Percentiles rank a stretch among this genome's conserved stretches.
Conservation (phyloP, 177 flowering plant species). For the Vitis hybrid region DNA sequence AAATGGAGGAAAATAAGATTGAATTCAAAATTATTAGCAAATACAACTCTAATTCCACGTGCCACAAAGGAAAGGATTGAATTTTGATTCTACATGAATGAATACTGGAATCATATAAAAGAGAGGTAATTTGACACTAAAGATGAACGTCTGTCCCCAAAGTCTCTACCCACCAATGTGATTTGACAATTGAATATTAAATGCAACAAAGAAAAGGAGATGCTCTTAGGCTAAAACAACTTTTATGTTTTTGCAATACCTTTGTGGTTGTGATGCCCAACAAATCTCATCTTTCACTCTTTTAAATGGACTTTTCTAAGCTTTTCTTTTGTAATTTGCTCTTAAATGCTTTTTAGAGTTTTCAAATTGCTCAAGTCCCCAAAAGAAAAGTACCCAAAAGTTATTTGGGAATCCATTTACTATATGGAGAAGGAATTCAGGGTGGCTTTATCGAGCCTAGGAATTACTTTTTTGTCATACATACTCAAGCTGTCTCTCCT, state of each 20-base stretch:
- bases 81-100: no score
- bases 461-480: constrained; percentile 16
- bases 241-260: constrained; percentile 9
- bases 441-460: constrained; percentile 25
- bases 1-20: neutral
- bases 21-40: no score
- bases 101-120: no score
- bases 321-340: neutral
- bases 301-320: constrained; percentile 13
- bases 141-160: no score
- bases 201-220: neutral
- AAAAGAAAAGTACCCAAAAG: constrained; percentile 14
- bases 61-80: no score
- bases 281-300: constrained; percentile 16
- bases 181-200: no score
- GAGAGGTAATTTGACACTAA: no score
- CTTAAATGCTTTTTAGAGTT: constrained; percentile 26
- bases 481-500: constrained; percentile 28
- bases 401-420: constrained; percentile 12
- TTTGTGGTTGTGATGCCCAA: constrained; percentile 23
- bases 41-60: no score
- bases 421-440: constrained; percentile 4
- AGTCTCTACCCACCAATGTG: no score
- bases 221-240: neutral
- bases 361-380: constrained; percentile 18